These are phyloP conservation scores for Sindora glabra DNA, from an alignment of 306 rosid species.

Conservation along the genomic window DNA sequence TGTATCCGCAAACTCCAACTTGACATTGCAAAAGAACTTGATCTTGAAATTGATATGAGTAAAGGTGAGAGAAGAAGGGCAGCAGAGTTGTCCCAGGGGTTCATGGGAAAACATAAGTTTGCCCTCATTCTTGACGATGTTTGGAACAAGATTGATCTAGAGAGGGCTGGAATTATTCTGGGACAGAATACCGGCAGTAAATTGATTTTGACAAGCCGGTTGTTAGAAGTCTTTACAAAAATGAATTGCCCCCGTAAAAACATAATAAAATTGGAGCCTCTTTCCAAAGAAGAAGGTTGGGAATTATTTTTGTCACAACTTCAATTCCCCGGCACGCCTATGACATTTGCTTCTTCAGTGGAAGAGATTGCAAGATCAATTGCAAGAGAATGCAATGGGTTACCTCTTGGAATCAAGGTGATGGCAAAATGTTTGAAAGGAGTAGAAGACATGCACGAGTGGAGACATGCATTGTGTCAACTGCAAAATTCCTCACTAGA, in stretches of 20 bases:
- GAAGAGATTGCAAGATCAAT: background rate
- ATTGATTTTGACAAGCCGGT: conserved; percentile 20
- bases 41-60: background rate
- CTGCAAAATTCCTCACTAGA: background rate
- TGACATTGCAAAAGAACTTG: background rate
- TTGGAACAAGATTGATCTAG: conserved; percentile 15
- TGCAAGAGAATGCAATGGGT: background rate
- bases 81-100: background rate
- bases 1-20: conserved; percentile 6
- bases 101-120: background rate
- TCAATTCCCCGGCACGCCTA: background rate
- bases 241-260: background rate
- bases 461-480: background rate
- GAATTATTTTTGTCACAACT: conserved; percentile 11
- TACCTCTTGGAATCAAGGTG: conserved; percentile 12
- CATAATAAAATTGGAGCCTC: background rate
- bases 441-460: background rate
- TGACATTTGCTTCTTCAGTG: background rate
- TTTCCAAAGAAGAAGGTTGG: background rate
- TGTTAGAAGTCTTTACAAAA: conserved; percentile 12
- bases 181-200: conserved; percentile 1
- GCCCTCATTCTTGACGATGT: conserved; percentile 28
- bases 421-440: conserved; percentile 11
- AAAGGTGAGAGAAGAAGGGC: conserved; percentile 7
- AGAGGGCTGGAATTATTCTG: conserved; percentile 14